These are phyloP conservation scores for Flaveria brownii DNA, from an alignment of 129 eudicot genomes.

Conservation along the genomic window DNA sequence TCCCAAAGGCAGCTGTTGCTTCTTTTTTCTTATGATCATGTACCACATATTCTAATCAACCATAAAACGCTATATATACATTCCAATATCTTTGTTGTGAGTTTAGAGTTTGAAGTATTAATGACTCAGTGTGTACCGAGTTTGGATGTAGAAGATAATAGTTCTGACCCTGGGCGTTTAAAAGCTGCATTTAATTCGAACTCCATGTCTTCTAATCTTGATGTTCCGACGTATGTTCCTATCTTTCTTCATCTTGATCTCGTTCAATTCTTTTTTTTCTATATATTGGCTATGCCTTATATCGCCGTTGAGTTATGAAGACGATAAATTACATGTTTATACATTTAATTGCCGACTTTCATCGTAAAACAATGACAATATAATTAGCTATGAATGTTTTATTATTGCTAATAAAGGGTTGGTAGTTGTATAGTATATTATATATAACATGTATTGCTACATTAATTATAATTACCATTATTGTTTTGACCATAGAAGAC, in stretches of 20 bases:
- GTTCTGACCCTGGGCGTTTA: background rate
- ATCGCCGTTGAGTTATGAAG: background rate
- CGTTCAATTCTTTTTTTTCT: background rate
- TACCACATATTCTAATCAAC: constrained; percentile 34
- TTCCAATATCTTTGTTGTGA: background rate
- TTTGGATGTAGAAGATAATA: constrained; percentile 50
- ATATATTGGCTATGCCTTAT: background rate
- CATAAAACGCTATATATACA: background rate
- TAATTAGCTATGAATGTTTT: too few relatives aligned
- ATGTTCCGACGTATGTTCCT: constrained; percentile 34
- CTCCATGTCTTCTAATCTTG: constrained; percentile 31
- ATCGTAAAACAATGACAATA: too few relatives aligned
- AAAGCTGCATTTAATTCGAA: constrained; percentile 17
- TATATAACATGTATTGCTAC: background rate
- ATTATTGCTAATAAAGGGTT: too few relatives aligned
- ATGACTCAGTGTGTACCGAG: constrained; percentile 84
- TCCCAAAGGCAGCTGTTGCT: constrained; percentile 34
- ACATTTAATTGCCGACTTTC: too few relatives aligned
- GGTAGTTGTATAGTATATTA: background rate
- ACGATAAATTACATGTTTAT: background rate
- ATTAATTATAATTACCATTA: background rate
- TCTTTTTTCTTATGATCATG: constrained; percentile 11
- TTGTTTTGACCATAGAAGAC: background rate
- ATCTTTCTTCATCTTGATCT: background rate
- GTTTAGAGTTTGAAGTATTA: background rate